Base-by-base conservation (phyloP, 2,329 filamentous ascomycete species). In the Coniochaeta sp. region DNA sequence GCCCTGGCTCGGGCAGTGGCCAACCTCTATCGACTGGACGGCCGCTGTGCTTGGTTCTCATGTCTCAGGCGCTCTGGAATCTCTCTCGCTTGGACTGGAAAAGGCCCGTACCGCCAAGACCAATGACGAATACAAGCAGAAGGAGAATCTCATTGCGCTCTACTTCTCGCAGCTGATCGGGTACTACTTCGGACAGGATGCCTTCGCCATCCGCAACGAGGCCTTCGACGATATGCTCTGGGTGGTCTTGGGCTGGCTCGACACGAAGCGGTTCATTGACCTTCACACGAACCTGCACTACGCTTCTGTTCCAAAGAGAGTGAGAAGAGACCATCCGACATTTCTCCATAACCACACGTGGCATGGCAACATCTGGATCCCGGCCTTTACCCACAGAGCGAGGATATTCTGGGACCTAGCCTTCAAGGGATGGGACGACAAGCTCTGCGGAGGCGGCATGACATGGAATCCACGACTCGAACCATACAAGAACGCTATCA, bases 401-500 rank as follows among this genome's bases (percentile, higher is more conserved):
- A 82, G 87, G 40, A 71, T 94, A 13, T 96, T 96, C 69, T 96
- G 91, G 78, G 86, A 91, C 27, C 71, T 95, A 32, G 87, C 89
- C 5, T 78, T 82, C 5, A 72, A 77, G 10, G 90, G 92, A 5
- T 97, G 91, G 90, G 87, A 95, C 63, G 86, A 81, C 20, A 76
- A 75, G 22, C 77, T 95, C 5, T 97, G 92, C 61, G 80, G 79
- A 4, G 92, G 92, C 20, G 92, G 92, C 42, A 95, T 97, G 87
- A 79, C 83, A 13, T 97, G 92, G 92, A 95, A 88, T 58, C 89
- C 89, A 3, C 80, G 82, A 31, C 71, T 92, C 26, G 68, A 77
- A 33, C 90, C 91, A 0, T 97, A 96, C 73, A 97, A 96, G 65
- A 97, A 97, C 62, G 90, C 92, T 56, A 95, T 97, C 60, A 97